These are phyloP conservation scores for Chrysanthemum lavandulifolium DNA, from an alignment of 129 eudicot species.

Conservation along the genomic window DNA sequence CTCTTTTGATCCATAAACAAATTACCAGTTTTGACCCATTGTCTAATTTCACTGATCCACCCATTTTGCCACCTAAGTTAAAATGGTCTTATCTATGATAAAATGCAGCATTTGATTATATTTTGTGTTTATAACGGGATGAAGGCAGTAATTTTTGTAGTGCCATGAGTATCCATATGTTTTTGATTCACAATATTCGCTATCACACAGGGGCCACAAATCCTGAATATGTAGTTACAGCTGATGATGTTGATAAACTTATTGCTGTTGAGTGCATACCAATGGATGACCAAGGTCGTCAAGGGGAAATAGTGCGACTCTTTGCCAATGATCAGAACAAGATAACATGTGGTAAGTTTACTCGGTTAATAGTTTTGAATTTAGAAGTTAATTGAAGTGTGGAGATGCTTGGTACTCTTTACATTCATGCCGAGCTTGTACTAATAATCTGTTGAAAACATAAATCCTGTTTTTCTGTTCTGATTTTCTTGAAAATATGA, in stretches of 20 bases:
- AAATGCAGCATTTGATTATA: conserved; percentile 1
- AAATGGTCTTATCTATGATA: conserved; percentile 13
- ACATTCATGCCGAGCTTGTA: neutral
- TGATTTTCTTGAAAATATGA: conserved; percentile 14
- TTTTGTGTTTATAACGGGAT: conserved; percentile 10
- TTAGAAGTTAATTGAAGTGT: neutral
- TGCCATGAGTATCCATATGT: conserved; percentile 3
- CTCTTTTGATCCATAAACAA: neutral
- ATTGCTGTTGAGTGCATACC: conserved; percentile 99
- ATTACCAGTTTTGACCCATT: conserved; percentile 2
- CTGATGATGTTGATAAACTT: conserved; percentile 94
- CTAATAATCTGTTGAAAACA: neutral
- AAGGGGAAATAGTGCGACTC: conserved; percentile 78
- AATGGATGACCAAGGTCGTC: conserved; percentile 95
- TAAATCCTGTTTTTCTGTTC: conserved; percentile 2
- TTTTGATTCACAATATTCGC: conserved; percentile 15
- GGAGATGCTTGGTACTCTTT: neutral
- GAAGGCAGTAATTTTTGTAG: conserved; percentile 2
- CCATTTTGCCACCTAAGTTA: neutral
- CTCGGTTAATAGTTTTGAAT: neutral
- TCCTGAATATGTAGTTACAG: conserved; percentile 95
- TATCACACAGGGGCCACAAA: conserved; percentile 78
- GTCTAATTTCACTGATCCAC: no score
- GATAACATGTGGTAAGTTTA: conserved; percentile 81
- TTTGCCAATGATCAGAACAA: conserved; percentile 93